phyloP scores from a whole-genome alignment of 805 yeast species.

The Candida yuanshanica region DNA sequence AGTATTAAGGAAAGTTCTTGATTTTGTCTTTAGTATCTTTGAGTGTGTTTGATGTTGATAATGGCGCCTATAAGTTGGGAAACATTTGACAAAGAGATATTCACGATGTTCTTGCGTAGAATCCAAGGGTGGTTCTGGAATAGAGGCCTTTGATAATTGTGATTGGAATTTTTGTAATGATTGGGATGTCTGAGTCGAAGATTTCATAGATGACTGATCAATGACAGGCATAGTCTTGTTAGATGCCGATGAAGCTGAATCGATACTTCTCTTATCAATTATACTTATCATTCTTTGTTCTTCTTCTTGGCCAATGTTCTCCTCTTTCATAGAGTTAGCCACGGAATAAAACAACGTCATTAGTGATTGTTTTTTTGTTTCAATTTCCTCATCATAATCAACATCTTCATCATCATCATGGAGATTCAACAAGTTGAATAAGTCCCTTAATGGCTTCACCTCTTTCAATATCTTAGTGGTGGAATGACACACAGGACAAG shows the following conservation, averaged over 20 bases:
- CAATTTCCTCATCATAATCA: neutral
- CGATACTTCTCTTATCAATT: neutral
- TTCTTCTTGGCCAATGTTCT: constrained; percentile 1
- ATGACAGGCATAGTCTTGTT: constrained; percentile 4
- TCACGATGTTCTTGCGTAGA: constrained; percentile 42
- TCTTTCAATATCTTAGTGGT: constrained; percentile 6
- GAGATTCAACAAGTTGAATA: constrained; percentile 9
- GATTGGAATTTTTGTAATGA: neutral
- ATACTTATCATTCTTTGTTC: neutral
- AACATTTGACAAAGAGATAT: constrained; percentile 66
- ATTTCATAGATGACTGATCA: neutral
- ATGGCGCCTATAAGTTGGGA: constrained; percentile 71
- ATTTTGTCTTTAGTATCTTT: constrained; percentile 40
- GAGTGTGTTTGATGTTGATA: constrained; percentile 49
- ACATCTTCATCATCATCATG: neutral
- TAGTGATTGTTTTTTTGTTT: constrained; percentile 23
- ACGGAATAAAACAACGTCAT: constrained; percentile 29
- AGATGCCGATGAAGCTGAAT: constrained; percentile 8
- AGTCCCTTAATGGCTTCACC: constrained; percentile 12
- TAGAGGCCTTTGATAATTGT: neutral
- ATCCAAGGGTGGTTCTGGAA: neutral
- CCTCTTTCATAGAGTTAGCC: constrained; percentile 18
- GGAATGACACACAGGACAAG: constrained; percentile 17
- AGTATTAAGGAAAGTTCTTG: constrained; percentile 47
- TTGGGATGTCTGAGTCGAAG: neutral